Evolutionary conservation across 257 asterid species (phyloP), one percentile per base, ranked within the genome.

Genomic region (Pogostemon cablin): DNA sequence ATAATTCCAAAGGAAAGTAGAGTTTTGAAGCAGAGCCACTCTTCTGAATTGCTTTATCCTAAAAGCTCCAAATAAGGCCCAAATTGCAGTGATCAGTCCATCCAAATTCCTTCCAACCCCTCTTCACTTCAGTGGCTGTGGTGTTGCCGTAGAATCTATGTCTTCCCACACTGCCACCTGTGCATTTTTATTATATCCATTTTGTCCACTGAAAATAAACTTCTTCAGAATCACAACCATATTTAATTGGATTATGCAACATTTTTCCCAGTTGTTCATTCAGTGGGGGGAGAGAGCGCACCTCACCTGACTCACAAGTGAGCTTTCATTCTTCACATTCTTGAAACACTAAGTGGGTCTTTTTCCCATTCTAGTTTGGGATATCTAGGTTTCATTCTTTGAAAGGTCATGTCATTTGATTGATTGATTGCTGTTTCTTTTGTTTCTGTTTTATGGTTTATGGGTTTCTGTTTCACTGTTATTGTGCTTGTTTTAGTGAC

Each of bases 71-170:
- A 74, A 69, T 58, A 50, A 42, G 68, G 72, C 72, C 82, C 79
- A 54, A 64, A 69, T 58, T 57, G 39, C 77, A 65, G 0, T 65
- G 50, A 54, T 25, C 32, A 25, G 49, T 52, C 71, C 53, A 74
- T 56, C 72, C 69, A 68, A 7, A 62, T 12, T 62, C 46, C 65
- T 37, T 54, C 43, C 63, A 57, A 57, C 43, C 60, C 70, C 20
- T 42, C 46, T 68, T 54, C 69, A 57, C 73, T 78, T 74, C 82
- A 68, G 77, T 78, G 82, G 82, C 77, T 69, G 79, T 64, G 77
- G 76, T 70, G 47, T 58, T 50, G 49, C 82, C 82, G 39, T 57
- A 6, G 43, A 68, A 69, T 73, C 69, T 69, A 55, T 78, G 79
- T 56, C 69, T 78, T 73, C 52, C 73, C 72, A 63, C 66, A 42